Evolutionary conservation across 2,329 filamentous ascomycete species (phyloP), one percentile per base, ranked within the genome.

Genomic region (Chrysoporthe austroafricana): DNA sequence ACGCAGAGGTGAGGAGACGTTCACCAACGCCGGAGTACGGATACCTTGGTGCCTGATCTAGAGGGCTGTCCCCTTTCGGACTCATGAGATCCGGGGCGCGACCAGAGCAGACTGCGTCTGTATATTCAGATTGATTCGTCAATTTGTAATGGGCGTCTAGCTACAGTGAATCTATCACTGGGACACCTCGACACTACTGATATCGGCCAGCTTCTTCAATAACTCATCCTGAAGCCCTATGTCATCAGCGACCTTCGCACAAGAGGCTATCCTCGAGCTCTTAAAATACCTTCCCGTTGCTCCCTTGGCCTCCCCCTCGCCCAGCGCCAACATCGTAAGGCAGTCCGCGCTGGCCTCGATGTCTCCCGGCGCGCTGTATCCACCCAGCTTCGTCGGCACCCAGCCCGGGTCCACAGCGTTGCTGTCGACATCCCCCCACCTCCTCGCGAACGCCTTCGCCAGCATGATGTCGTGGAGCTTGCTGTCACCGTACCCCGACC

Each of bases 391-490:
- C 0, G 84, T 86, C 11, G 82, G 75, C 48, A 86, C 81, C 85
- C 84, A 87, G 1, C 85, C 85, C 0, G 85, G 85, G 72, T 85
- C 81, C 60, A 85, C 76, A 0, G 80, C 78, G 56, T 83, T 84
- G 44, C 80, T 82, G 70, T 81, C 76, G 0, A 85, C 80, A 0
- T 64, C 66, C 74, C 81, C 84, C 18, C 60, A 69, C 8, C 79
- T 76, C 14, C 82, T 76, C 0, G 85, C 80, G 67, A 88, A 84
- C 2, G 82, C 84, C 66, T 84, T 85, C 1, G 85, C 83, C 16
- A 89, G 78, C 75, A 89, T 79, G 43, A 85, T 76, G 68, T 85
- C 82, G 69, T 88, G 85, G 43, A 89, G 72, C 74, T 89, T 89
- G 67, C 79, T 84, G 69, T 87, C 84, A 66, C 77, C 78, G 70